Evolutionary conservation across 2,329 filamentous ascomycete species (phyloP), one percentile per base, ranked within the genome.

Genomic region (Trichophyton benhamiae): DNA sequence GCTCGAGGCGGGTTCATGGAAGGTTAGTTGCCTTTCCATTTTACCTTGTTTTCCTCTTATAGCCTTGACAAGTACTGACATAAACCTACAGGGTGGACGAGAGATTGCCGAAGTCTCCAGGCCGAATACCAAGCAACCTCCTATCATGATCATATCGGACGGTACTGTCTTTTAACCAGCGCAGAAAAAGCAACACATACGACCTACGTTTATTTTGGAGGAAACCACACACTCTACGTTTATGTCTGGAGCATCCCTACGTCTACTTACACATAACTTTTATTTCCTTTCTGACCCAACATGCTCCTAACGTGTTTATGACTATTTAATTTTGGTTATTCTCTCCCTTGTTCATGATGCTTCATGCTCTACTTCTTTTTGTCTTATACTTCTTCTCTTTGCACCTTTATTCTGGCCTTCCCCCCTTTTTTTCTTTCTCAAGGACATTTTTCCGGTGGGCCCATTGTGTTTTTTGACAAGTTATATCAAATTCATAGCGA

Each of bases 1-100:
- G 78, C 80, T 99, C 17, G 94, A 97, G 75, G 94, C 92, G 13
- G 94, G 94, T 59, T 95, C 89, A 71, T 99, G 94, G 92, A 97
- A 97, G 88, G 91, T 94, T 74, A 76, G 83, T 68, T 3, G 9
- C 1, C 27, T 30, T 7, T 30, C 27, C 27, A 7, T 30, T 30
- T 7, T 30, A 30, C 27, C 27, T 30, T 30, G 27, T 30, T 30
- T 5, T 27, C 5, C 3, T 27, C 4, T 5, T 5, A 27, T 27
- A 6, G 62, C 44, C 53, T 42, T 8, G 3, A 55, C 9, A 4
- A 48, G 25, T 2, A 38, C 55, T 58, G 42, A 58, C 36, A n/a
- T 44, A 52, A n/a, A 44, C 61, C 33, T 60, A 49, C 65, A 84
- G 91, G 92, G 92, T 68, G 94, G 94, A 63, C 86, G 94, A 71